A percentile compares a stretch with the other conserved stretches of the same genome.
phyloP scores from a whole-genome alignment of 352 stramenopile species.

The Pythium pyrilobum region DNA sequence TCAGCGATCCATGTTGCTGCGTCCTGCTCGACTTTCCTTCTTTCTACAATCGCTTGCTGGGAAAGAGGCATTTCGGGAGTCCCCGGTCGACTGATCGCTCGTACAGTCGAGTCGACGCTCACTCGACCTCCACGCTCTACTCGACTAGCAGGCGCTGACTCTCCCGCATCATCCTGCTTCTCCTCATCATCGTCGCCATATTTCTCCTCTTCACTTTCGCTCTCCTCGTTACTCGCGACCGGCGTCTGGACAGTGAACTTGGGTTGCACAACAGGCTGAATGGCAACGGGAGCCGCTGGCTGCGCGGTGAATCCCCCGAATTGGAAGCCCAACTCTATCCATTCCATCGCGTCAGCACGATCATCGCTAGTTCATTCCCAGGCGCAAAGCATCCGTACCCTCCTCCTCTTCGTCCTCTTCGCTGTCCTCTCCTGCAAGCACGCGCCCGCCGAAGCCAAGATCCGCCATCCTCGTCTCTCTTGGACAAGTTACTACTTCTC shows the following conservation, averaged over 20 bases:
- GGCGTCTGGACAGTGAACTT: slow-evolving; percentile 12
- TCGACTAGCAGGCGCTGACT: background rate
- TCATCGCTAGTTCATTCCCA: too few species aligned
- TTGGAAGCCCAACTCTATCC: slow-evolving; percentile 16
- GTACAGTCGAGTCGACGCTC: slow-evolving; percentile 9
- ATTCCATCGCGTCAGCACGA: background rate
- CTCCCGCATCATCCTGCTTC: background rate
- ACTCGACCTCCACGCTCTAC: background rate
- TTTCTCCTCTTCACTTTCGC: slow-evolving; percentile 16
- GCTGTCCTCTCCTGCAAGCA: slow-evolving; percentile 73
- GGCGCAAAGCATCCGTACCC: too few species aligned
- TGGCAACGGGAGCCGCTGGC: background rate
- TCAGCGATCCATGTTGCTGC: slow-evolving; percentile 34
- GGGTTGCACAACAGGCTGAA: slow-evolving; percentile 8
- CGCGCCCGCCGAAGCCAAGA: slow-evolving; percentile 48
- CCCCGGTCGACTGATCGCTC: slow-evolving; percentile 6
- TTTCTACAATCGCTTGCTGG: background rate
- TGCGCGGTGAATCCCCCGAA: background rate
- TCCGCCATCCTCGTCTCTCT: slow-evolving; percentile 33
- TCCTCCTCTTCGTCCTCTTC: slow-evolving; percentile 69
- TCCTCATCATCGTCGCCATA: background rate
- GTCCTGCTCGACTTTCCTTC: background rate
- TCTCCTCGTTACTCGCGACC: slow-evolving; percentile 13
- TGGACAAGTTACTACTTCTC: background rate
- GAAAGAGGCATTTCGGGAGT: slow-evolving; percentile 8